Evolutionary conservation across 2,329 filamentous ascomycete genomes (phyloP).

Genomic region (Blumeria hordei): DNA sequence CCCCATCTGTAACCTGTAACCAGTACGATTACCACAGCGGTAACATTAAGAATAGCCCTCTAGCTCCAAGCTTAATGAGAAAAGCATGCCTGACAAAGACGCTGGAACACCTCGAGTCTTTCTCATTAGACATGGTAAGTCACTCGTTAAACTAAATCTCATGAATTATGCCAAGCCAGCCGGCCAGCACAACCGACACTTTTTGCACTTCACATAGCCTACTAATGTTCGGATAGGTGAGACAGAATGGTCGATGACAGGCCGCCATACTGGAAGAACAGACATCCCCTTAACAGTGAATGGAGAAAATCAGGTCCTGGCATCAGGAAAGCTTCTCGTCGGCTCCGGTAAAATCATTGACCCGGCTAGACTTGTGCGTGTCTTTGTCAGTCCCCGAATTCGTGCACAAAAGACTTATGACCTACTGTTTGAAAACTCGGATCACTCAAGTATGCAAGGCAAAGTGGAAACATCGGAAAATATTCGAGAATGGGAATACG

Average conservation of each 20-base stretch:
- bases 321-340: constrained; percentile 19
- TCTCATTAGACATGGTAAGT: constrained; percentile 18
- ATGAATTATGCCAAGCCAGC: neutral
- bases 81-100: constrained; percentile 16
- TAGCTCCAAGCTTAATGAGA: neutral
- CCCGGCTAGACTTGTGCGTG: constrained; percentile 19
- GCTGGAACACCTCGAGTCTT: constrained; percentile 18
- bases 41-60: neutral
- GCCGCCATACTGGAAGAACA: constrained; percentile 21
- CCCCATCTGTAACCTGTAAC: too few species aligned
- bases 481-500: constrained; percentile 27
- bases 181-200: too few species aligned
- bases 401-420: constrained; percentile 23
- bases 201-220: neutral
- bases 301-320: constrained; percentile 20
- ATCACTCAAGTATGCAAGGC: constrained; percentile 6
- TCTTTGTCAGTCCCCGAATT: constrained; percentile 23
- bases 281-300: constrained; percentile 19
- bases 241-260: constrained; percentile 23
- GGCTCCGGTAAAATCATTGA: constrained; percentile 24
- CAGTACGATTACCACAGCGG: too few species aligned
- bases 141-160: neutral
- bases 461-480: constrained; percentile 18
- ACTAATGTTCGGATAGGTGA: constrained; percentile 15
- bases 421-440: constrained; percentile 18